Percentiles rank a stretch among this genome's conserved stretches.
These are phyloP conservation scores for Hypoxylon sp. DNA, from an alignment of 2,329 filamentous ascomycete genomes.

Conservation along the genomic window DNA sequence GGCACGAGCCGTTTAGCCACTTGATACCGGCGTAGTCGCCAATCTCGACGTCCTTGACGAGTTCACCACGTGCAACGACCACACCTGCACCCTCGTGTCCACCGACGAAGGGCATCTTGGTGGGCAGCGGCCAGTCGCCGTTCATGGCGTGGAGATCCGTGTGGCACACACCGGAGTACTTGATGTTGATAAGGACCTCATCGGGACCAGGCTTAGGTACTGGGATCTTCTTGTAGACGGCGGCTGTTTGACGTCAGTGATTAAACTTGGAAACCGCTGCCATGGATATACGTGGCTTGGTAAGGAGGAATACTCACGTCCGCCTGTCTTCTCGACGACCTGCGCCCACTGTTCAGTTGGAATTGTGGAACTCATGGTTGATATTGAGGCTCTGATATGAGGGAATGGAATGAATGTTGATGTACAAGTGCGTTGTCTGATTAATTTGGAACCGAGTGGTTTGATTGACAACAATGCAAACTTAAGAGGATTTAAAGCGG, in stretches of 20 bases:
- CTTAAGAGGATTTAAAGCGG: constrained; percentile 20
- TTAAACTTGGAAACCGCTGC: neutral
- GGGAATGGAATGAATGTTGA: constrained; percentile 8
- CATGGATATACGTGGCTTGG: constrained; percentile 1
- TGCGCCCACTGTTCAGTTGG: constrained; percentile 92
- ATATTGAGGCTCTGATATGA: constrained; percentile 17
- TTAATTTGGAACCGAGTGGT: constrained; percentile 19
- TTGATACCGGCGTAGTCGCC: constrained; percentile 91
- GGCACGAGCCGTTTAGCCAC: constrained; percentile 92
- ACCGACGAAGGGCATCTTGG: constrained; percentile 88
- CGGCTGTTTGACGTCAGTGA: constrained; percentile 59
- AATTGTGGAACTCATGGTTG: constrained; percentile 67
- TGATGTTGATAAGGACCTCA: constrained; percentile 92
- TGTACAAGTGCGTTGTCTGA: constrained; percentile 13
- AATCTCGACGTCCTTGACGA: constrained; percentile 83
- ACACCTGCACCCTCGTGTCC: constrained; percentile 85
- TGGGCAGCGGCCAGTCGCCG: constrained; percentile 89
- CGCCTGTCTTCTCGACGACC: constrained; percentile 86
- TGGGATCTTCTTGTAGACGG: constrained; percentile 84
- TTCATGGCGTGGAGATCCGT: constrained; percentile 85
- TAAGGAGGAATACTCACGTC: constrained; percentile 67
- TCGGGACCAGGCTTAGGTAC: constrained; percentile 86
- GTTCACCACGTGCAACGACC: constrained; percentile 82
- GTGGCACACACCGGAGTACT: constrained; percentile 92
- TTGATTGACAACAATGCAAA: constrained; percentile 29